Evolutionary conservation across 2,329 filamentous ascomycete species (phyloP).

Genomic region (Trichoderma sp.): DNA sequence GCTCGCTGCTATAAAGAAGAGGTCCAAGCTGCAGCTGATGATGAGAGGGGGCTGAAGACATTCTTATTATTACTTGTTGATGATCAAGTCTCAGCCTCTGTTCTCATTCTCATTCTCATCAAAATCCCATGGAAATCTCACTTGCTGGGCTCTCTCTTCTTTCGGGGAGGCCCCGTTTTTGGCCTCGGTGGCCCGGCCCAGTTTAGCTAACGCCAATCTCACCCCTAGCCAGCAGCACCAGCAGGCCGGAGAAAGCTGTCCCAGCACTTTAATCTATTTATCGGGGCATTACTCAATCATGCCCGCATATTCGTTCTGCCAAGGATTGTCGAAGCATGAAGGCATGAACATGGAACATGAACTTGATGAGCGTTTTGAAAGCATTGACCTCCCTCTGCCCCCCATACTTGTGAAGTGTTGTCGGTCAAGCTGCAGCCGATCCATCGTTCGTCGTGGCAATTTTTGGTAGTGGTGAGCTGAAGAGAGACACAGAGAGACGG

Average conservation of each 20-base stretch:
- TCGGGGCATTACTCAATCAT: constrained; percentile 1
- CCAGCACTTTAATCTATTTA: not conserved
- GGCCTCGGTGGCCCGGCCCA: not conserved
- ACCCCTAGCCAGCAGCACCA: not conserved
- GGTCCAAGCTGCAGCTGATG: not conserved
- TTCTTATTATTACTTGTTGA: not conserved
- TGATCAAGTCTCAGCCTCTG: not conserved
- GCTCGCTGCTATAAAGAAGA: not conserved
- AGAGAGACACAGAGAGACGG: not conserved
- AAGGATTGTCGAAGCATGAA: not conserved
- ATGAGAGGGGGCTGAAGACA: not conserved
- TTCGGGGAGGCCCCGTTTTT: not conserved
- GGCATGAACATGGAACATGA: not conserved
- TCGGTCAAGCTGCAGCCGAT: not conserved
- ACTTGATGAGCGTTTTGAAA: not conserved
- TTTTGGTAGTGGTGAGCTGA: not conserved
- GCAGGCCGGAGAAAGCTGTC: not conserved
- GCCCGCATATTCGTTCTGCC: not conserved
- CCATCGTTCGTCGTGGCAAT: constrained; percentile 2
- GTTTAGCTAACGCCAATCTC: not conserved
- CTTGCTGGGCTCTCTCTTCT: not conserved
- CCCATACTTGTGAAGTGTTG: not conserved
- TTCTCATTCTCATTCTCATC: not conserved
- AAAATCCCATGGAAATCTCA: not conserved
- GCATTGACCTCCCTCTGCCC: not conserved